A percentile compares a stretch with the other conserved stretches of the same genome.
Evolutionary conservation across 768 basidiomycete genomes (phyloP).

Genomic region (Paxillus ammoniavirescens): DNA sequence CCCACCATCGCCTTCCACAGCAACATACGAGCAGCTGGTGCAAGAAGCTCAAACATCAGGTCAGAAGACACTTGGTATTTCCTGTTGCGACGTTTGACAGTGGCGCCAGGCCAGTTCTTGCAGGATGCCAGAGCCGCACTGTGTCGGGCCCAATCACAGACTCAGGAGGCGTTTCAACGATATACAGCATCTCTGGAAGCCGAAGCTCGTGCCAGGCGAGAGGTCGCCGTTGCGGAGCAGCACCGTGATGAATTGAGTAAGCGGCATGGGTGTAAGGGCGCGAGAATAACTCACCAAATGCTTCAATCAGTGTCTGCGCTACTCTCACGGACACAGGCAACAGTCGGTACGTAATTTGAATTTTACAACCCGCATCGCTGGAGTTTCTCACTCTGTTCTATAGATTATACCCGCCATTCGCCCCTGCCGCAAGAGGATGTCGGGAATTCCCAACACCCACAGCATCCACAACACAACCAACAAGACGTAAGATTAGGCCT

Average conservation of each 20-base stretch:
- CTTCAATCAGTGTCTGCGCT: conserved; percentile 29
- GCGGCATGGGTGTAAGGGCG: conserved; percentile 14
- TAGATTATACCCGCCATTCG: conserved; percentile 34
- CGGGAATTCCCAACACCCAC: conserved; percentile 29
- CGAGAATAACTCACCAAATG: conserved; percentile 19
- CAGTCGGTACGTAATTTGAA: conserved; percentile 29
- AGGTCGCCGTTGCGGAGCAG: conserved; percentile 63
- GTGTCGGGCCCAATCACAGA: conserved; percentile 66
- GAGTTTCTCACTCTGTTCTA: conserved; percentile 21
- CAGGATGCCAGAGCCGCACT: conserved; percentile 59
- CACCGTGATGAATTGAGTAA: conserved; percentile 61
- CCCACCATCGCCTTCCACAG: conserved; percentile 51
- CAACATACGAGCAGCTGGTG: conserved; percentile 50
- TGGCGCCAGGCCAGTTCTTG: conserved; percentile 53
- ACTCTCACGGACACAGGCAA: conserved; percentile 36
- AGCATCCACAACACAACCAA: conserved; percentile 28
- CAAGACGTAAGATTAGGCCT: conserved; percentile 31
- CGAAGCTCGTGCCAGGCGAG: conserved; percentile 64
- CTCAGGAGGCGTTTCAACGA: conserved; percentile 66
- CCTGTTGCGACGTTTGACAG: conserved; percentile 7
- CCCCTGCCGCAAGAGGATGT: conserved; percentile 31
- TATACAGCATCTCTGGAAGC: conserved; percentile 69
- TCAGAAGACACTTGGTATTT: conserved; percentile 32
- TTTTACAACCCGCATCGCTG: conserved; percentile 3
- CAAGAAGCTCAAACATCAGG: conserved; percentile 62